A percentile compares a stretch with the other conserved stretches of the same genome.
phyloP scores from a whole-genome alignment of 371 early-diverging fungal genomes.

The Encephalitozoon hellem region DNA sequence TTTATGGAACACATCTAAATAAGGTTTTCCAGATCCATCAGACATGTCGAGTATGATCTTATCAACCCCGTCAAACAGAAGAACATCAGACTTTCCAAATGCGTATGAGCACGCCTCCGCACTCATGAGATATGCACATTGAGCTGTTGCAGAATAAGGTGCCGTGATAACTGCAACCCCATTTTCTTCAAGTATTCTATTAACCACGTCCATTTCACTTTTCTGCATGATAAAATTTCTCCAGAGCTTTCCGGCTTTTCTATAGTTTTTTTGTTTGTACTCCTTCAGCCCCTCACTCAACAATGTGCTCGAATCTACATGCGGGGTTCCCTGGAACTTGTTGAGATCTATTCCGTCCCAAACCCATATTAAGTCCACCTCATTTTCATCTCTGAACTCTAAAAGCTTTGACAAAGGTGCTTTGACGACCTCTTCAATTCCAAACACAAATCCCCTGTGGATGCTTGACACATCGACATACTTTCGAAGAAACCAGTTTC shows the following conservation, averaged over 20 bases:
- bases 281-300: background rate
- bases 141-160: slow-evolving; percentile 58
- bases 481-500: slow-evolving; percentile 57
- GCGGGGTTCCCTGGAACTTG: background rate
- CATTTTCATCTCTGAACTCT: slow-evolving; percentile 11
- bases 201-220: slow-evolving; percentile 26
- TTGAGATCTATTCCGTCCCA: slow-evolving; percentile 55
- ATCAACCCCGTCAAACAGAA: slow-evolving; percentile 44
- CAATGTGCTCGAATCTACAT: background rate
- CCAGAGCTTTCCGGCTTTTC: slow-evolving; percentile 23
- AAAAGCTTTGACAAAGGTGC: background rate
- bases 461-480: slow-evolving; percentile 12
- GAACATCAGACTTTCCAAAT: slow-evolving; percentile 53
- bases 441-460: slow-evolving; percentile 6
- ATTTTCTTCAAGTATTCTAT: slow-evolving; percentile 20
- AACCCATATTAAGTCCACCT: slow-evolving; percentile 51
- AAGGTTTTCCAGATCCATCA: slow-evolving; percentile 8
- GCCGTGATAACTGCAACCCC: slow-evolving; percentile 47
- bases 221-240: slow-evolving; percentile 25
- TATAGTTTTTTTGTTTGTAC: background rate
- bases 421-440: slow-evolving; percentile 7
- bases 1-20: background rate
- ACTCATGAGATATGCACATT: slow-evolving; percentile 54
- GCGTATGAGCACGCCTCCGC: slow-evolving; percentile 39
- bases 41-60: slow-evolving; percentile 39